Evolutionary conservation across 768 basidiomycete species (phyloP).

Genomic region (Lenzites betulinus): DNA sequence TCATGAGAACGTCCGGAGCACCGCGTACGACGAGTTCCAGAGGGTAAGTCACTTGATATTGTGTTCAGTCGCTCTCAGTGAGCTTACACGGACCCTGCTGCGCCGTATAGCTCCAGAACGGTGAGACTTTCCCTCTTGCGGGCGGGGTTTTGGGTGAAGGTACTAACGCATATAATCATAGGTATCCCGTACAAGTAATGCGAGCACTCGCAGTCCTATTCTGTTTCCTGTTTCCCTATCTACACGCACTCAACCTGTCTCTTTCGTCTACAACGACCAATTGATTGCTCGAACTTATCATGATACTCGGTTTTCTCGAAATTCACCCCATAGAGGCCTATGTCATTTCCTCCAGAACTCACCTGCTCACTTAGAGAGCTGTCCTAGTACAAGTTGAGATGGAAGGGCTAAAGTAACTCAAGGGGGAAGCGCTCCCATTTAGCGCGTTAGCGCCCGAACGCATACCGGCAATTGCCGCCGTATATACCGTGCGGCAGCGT

Average conservation of each 20-base stretch:
- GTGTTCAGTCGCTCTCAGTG: slow-evolving; percentile 4
- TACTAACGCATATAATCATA: background rate
- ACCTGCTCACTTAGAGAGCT: too few species aligned
- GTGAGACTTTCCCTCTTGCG: slow-evolving; percentile 20
- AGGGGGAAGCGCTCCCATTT: too few species aligned
- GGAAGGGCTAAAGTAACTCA: too few species aligned
- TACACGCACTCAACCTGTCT: background rate
- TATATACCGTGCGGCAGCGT: too few species aligned
- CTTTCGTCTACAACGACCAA: background rate
- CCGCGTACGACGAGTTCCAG: slow-evolving; percentile 96
- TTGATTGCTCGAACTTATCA: background rate
- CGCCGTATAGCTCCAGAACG: slow-evolving; percentile 47
- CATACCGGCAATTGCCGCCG: too few species aligned
- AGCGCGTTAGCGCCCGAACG: too few species aligned
- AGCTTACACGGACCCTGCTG: slow-evolving; percentile 1
- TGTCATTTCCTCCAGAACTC: too few species aligned
- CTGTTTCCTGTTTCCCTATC: background rate
- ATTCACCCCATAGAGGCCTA: too few species aligned
- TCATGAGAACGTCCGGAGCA: slow-evolving; percentile 91
- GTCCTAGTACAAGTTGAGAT: too few species aligned
- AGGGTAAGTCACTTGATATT: slow-evolving; percentile 50
- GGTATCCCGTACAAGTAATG: slow-evolving; percentile 38
- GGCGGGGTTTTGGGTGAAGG: background rate
- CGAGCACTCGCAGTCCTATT: background rate
- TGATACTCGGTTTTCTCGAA: background rate